Conservation (phyloP, 1,284 basidiomycete species). For the Mycena citricolor region DNA sequence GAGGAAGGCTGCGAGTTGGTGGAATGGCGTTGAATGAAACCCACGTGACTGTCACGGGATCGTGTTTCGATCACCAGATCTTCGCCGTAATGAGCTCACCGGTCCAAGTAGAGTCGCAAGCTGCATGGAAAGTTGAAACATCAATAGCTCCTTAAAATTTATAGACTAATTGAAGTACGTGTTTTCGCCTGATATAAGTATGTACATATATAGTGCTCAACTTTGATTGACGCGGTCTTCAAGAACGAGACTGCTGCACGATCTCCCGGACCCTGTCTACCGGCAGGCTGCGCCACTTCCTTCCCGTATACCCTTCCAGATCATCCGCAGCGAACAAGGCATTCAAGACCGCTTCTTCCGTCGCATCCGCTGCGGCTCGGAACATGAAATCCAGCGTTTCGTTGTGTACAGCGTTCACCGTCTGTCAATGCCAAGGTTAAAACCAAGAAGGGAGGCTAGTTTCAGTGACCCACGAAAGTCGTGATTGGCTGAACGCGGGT, state of each 20-base stretch:
- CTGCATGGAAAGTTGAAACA: no score
- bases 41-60: no score
- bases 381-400: constrained; percentile 19
- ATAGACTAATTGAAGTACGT: no score
- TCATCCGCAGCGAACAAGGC: constrained; percentile 21
- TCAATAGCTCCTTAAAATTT: no score
- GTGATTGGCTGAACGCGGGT: constrained; percentile 11
- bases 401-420: constrained; percentile 13
- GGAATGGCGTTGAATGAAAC: no score
- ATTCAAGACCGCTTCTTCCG: constrained; percentile 21
- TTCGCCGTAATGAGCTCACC: no score
- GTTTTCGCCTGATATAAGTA: no score
- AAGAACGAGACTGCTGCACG: constrained; percentile 13
- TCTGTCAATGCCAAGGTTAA: constrained; percentile 2
- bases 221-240: no score
- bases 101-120: no score
- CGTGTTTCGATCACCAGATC: no score
- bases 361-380: constrained; percentile 21
- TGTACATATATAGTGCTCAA: no score
- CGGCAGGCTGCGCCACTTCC: constrained; percentile 18
- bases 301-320: constrained; percentile 19
- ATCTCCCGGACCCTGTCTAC: constrained; percentile 18
- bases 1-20: no score
- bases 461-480: constrained; percentile 6
- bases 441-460: not conserved